These are phyloP conservation scores for Debaryomyces prosopidis DNA, from an alignment of 805 yeast species.

Conservation along the genomic window DNA sequence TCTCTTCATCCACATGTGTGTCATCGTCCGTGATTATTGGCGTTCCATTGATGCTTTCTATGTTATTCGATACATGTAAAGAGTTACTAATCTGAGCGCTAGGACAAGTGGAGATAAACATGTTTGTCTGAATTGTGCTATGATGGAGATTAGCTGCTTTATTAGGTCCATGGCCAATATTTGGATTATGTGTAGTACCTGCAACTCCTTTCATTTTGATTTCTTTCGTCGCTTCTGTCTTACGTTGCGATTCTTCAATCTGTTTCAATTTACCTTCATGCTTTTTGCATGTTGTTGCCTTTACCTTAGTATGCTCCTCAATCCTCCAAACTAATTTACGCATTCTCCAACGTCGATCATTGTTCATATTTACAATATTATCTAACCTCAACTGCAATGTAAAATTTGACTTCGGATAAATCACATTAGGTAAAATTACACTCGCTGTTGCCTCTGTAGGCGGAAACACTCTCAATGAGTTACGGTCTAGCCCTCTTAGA, in stretches of 20 bases:
- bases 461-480: conserved; percentile 88
- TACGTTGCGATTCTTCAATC: conserved; percentile 39
- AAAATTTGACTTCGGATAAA: conserved; percentile 84
- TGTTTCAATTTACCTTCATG: conserved; percentile 54
- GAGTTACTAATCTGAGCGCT: background rate
- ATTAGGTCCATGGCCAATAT: background rate
- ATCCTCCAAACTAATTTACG: conserved; percentile 85
- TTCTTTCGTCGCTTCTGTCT: conserved; percentile 10
- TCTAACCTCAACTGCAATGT: conserved; percentile 82
- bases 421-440: conserved; percentile 84
- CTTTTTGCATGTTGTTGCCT: conserved; percentile 54
- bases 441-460: conserved; percentile 90
- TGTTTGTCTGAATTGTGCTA: conserved; percentile 28
- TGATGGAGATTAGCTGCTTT: conserved; percentile 14
- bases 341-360: conserved; percentile 84
- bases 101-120: conserved; percentile 11
- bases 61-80: background rate
- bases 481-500: conserved; percentile 77
- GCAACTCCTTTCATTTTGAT: conserved; percentile 7
- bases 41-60: background rate
- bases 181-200: conserved; percentile 4
- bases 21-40: background rate
- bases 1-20: conserved; percentile 3
- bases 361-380: conserved; percentile 53
- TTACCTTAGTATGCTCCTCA: conserved; percentile 75